Conservation (phyloP, 169 alveolate genomes). For the Plasmodium gonderi region DNA sequence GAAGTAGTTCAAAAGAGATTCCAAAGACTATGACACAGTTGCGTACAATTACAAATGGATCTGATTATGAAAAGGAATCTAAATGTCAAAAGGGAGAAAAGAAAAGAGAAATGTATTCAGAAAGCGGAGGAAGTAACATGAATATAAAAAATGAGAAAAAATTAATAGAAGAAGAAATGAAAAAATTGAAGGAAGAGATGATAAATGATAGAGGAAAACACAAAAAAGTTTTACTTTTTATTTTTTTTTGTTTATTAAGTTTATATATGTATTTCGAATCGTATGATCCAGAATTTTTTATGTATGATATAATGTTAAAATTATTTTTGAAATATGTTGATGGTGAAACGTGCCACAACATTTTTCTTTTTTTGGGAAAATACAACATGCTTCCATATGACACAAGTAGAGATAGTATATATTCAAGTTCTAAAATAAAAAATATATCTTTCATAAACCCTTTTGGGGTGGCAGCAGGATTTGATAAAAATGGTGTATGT, state of each 20-base stretch:
- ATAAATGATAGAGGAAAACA: slow-evolving; percentile 32
- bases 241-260: slow-evolving; percentile 11
- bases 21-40: background rate
- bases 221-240: slow-evolving; percentile 26
- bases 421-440: slow-evolving; percentile 14
- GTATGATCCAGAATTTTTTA: slow-evolving; percentile 68
- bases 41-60: background rate
- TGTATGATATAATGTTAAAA: slow-evolving; percentile 76
- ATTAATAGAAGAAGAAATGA: slow-evolving; percentile 22
- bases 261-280: slow-evolving; percentile 63
- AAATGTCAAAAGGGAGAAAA: too few relatives aligned
- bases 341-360: slow-evolving; percentile 80
- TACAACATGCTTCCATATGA: slow-evolving; percentile 81
- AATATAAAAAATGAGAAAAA: background rate
- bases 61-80: too few relatives aligned
- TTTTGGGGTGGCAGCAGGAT: slow-evolving; percentile 91
- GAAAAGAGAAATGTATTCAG: background rate
- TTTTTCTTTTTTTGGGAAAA: slow-evolving; percentile 78
- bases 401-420: slow-evolving; percentile 73
- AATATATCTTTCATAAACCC: slow-evolving; percentile 63
- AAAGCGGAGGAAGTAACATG: background rate
- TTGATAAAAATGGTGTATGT: slow-evolving; percentile 88
- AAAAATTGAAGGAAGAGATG: slow-evolving; percentile 20
- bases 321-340: slow-evolving; percentile 78
- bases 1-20: background rate